A percentile compares a stretch with the other conserved stretches of the same genome.
These are phyloP conservation scores for Nidula microcarpa DNA, from an alignment of 768 basidiomycete species.

Conservation along the genomic window DNA sequence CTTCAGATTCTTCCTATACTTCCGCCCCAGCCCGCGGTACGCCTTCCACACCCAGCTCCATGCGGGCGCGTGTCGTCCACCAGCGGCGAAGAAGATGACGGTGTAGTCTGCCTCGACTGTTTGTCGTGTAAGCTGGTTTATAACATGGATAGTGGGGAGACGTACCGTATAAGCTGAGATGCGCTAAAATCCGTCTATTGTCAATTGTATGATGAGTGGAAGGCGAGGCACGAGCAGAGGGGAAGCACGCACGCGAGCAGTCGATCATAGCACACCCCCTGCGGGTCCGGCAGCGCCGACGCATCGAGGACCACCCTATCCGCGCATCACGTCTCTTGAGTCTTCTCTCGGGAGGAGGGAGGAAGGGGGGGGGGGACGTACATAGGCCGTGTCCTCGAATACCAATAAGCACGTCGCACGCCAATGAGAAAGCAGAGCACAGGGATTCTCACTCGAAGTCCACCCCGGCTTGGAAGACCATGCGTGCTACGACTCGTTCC, in stretches of 20 bases:
- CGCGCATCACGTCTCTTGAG: constrained; percentile 8
- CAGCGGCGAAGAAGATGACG: constrained; percentile 84
- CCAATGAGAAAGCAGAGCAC: not conserved
- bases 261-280: constrained; percentile 71
- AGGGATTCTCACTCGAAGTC: constrained; percentile 75
- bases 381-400: constrained; percentile 81
- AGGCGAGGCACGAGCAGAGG: not conserved
- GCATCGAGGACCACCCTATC: constrained; percentile 79
- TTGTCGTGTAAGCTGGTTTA: not conserved
- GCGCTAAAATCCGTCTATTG: constrained; percentile 67
- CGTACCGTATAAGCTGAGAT: constrained; percentile 78
- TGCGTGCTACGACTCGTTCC: constrained; percentile 46
- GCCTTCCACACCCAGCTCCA: constrained; percentile 96
- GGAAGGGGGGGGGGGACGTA: constrained; percentile 30
- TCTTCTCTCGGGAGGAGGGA: constrained; percentile 3
- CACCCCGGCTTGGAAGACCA: constrained; percentile 88
- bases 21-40: constrained; percentile 74
- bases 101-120: constrained; percentile 88
- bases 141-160: not conserved
- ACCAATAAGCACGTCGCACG: not conserved
- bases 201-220: constrained; percentile 8
- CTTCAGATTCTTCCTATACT: constrained; percentile 88
- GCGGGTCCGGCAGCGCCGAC: constrained; percentile 79
- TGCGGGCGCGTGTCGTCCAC: constrained; percentile 65
- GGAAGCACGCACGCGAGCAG: constrained; percentile 57